These are phyloP conservation scores for Onygenales sp. DNA, from an alignment of 2,329 filamentous ascomycete species.

Conservation along the genomic window DNA sequence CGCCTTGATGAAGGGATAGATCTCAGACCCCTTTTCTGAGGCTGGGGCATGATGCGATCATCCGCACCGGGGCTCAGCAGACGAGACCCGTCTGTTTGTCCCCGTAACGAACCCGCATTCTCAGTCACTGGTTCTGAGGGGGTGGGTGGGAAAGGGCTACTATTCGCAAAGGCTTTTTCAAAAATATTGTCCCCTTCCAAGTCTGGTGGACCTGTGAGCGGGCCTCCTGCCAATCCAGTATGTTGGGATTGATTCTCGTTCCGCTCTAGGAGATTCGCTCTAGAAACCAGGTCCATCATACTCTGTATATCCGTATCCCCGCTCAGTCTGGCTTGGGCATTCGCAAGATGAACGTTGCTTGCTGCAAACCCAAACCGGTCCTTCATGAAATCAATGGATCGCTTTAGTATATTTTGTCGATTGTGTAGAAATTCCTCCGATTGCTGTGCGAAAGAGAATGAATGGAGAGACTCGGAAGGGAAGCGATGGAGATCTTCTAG, in stretches of 20 bases:
- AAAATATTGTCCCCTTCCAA: constrained; percentile 70
- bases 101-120: constrained; percentile 6
- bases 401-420: constrained; percentile 84
- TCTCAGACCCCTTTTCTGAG: constrained; percentile 23
- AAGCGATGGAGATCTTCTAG: constrained; percentile 85
- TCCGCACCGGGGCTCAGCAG: constrained; percentile 21
- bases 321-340: constrained; percentile 69
- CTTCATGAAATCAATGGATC: constrained; percentile 93
- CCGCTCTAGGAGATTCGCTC: constrained; percentile 66
- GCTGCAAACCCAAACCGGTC: constrained; percentile 78
- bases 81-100: neutral
- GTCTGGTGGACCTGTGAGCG: constrained; percentile 71
- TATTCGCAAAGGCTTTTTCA: constrained; percentile 63
- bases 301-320: constrained; percentile 82
- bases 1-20: constrained; percentile 49
- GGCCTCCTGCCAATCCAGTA: constrained; percentile 44
- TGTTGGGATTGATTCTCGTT: constrained; percentile 43
- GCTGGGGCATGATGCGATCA: constrained; percentile 18
- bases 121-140: constrained; percentile 12
- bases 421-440: constrained; percentile 86
- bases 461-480: constrained; percentile 91
- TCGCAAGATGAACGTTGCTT: constrained; percentile 65
- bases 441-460: constrained; percentile 94
- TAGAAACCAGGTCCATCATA: constrained; percentile 79
- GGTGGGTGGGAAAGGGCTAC: constrained; percentile 10